Base-by-base conservation (phyloP, 176 grass and related monocot species). In the Guadua angustifolia region DNA sequence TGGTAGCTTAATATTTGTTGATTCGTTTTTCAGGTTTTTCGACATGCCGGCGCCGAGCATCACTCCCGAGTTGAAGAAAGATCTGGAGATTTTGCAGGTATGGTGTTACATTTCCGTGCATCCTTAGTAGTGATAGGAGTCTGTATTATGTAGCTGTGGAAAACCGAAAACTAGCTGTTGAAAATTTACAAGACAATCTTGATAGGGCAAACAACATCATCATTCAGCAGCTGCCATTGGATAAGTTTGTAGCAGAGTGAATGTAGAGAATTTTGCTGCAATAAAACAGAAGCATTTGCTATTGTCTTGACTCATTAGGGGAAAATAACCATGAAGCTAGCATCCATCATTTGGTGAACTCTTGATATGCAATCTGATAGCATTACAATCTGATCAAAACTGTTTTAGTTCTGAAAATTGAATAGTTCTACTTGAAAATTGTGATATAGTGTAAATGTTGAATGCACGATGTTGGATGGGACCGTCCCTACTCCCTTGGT, bases 11-110 rank as follows among this genome's bases (percentile, higher is more conserved):
- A 19, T 57, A 5, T 60, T 1, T 26, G 78, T 14, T 21, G 71
- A 46, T 13, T 40, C 33, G 25, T 85, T 56, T 33, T 60, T 43
- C 83, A 98, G 95, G 93, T 98, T 98, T n/a, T n/a, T n/a, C 49
- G 95, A 98, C 85, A 95, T 98, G 95, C 90, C 95, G 1, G 95
- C 95, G 42, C 95, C 91, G 60, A 88, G 19, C 70, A 87, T 98
- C 46, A 98, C 95, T 1, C 95, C 92, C 14, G 88, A 93, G 87
- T 32, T 98, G 72, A 95, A 98, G 89, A 94, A 92, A 76, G 95
- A 98, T 74, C 91, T 98, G 14, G 87, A 93, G 83, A 82, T 98
- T 91, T 85, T 98, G 84, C 92, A 92, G 92, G 95, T 95, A 69
- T 63, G 44, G 16, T 80, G 35, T n/a, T n/a, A 9, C 51, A 29